These are phyloP conservation scores for Calonectria pseudoturangicola DNA, from an alignment of 2,329 filamentous ascomycete genomes.

Conservation along the genomic window DNA sequence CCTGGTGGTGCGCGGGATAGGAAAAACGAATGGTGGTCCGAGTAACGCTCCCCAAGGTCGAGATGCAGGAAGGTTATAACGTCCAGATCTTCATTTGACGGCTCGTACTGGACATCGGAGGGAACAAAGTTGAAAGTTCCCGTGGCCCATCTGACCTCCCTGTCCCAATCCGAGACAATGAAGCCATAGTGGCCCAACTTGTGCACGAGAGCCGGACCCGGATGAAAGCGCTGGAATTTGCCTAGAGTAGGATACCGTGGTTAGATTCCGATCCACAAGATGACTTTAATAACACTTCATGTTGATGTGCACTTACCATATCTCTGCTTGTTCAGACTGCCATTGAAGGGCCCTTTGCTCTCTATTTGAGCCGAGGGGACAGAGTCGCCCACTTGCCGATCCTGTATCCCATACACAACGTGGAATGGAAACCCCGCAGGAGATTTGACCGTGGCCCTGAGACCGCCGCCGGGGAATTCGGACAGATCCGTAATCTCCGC, in stretches of 20 bases:
- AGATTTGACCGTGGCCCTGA: neutral
- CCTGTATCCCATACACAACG: constrained; percentile 21
- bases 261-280: neutral
- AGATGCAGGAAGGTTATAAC: constrained; percentile 69
- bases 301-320: neutral
- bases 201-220: constrained; percentile 23
- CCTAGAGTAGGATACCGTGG: neutral
- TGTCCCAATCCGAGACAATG: constrained; percentile 45
- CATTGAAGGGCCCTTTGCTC: constrained; percentile 21
- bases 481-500: constrained; percentile 9
- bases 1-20: neutral
- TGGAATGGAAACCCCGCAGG: constrained; percentile 17
- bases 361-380: constrained; percentile 10
- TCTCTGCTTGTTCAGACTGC: constrained; percentile 3
- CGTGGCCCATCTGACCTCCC: constrained; percentile 39
- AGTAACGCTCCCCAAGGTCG: constrained; percentile 68
- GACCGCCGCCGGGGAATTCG: constrained; percentile 15
- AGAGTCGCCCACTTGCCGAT: neutral
- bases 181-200: constrained; percentile 40
- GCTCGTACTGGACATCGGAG: constrained; percentile 55
- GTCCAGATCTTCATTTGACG: constrained; percentile 52
- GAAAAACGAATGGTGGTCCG: constrained; percentile 69
- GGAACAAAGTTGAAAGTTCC: constrained; percentile 64
- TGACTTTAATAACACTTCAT: too few species aligned
- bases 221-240: constrained; percentile 29